These are phyloP conservation scores for Blastobotrys buckinghamii DNA, from an alignment of 1,139 yeast genomes.

Conservation along the genomic window DNA sequence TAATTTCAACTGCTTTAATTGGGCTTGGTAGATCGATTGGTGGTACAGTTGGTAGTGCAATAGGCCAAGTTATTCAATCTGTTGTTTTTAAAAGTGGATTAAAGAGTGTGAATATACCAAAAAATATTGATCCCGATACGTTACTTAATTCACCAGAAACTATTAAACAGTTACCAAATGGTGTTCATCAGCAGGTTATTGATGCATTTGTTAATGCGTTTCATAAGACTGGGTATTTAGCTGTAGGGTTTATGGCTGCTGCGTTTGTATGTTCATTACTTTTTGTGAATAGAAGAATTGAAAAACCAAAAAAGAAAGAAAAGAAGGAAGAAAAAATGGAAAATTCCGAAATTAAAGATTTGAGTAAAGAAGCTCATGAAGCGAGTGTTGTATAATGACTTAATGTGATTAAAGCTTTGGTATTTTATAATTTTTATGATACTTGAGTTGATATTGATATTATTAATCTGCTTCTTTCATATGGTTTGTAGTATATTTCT, in stretches of 20 bases:
- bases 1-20: conserved; percentile 45
- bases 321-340: no score
- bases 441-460: no score
- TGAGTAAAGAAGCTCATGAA: no score
- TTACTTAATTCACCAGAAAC: conserved; percentile 20
- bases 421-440: no score
- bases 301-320: not conserved
- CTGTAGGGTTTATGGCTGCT: conserved; percentile 17
- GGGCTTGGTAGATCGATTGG: conserved; percentile 46
- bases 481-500: no score
- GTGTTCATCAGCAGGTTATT: conserved; percentile 14
- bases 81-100: conserved; percentile 23
- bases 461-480: no score
- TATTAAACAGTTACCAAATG: conserved; percentile 16
- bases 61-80: conserved; percentile 45
- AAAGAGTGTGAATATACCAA: conserved; percentile 13
- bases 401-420: no score
- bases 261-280: conserved; percentile 17
- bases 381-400: no score
- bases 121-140: conserved; percentile 9
- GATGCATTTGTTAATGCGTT: conserved; percentile 22
- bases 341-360: no score
- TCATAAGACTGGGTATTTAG: conserved; percentile 21
- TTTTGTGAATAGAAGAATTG: conserved; percentile 22
- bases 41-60: conserved; percentile 43